Percentiles rank a stretch among this genome's conserved stretches.
Conservation (phyloP, 768 basidiomycete species). For the Austroboletus eburneus region DNA sequence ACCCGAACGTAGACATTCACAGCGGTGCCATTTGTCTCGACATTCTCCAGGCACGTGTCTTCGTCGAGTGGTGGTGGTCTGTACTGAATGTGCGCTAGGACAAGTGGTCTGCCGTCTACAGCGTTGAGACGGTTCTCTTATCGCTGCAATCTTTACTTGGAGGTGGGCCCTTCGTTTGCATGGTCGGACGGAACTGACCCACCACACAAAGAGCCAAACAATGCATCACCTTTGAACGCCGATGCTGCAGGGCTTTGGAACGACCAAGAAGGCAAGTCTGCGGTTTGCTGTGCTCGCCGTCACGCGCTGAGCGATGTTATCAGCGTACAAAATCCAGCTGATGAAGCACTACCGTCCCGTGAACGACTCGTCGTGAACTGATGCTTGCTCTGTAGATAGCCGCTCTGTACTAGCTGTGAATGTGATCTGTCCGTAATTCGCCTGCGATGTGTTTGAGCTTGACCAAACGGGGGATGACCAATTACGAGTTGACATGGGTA, state of each 20-base stretch:
- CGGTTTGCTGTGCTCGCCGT: neutral
- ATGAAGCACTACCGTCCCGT: slow-evolving; percentile 67
- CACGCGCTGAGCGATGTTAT: neutral
- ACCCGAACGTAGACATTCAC: slow-evolving; percentile 83
- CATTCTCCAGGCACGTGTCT: slow-evolving; percentile 67
- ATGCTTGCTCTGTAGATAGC: too few relatives aligned
- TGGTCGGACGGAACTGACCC: neutral
- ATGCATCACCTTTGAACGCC: slow-evolving; percentile 83
- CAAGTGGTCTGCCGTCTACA: slow-evolving; percentile 93
- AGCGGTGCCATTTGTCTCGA: slow-evolving; percentile 81
- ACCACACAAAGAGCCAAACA: slow-evolving; percentile 95
- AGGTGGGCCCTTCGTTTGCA: slow-evolving; percentile 43
- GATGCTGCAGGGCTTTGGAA: slow-evolving; percentile 85
- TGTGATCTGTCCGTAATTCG: slow-evolving; percentile 1
- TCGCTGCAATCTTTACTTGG: slow-evolving; percentile 86
- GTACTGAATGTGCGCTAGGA: slow-evolving; percentile 45
- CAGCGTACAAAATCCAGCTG: slow-evolving; percentile 71
- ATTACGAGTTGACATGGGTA: neutral
- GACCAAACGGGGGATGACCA: neutral
- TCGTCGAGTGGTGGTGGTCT: neutral
- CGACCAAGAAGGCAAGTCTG: slow-evolving; percentile 53
- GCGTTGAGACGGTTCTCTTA: slow-evolving; percentile 83
- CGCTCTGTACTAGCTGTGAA: too few relatives aligned
- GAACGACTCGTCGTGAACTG: slow-evolving; percentile 36
- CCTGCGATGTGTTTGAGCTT: neutral